Base-by-base conservation (phyloP, 768 basidiomycete genomes). In the Ramaria rubella region DNA sequence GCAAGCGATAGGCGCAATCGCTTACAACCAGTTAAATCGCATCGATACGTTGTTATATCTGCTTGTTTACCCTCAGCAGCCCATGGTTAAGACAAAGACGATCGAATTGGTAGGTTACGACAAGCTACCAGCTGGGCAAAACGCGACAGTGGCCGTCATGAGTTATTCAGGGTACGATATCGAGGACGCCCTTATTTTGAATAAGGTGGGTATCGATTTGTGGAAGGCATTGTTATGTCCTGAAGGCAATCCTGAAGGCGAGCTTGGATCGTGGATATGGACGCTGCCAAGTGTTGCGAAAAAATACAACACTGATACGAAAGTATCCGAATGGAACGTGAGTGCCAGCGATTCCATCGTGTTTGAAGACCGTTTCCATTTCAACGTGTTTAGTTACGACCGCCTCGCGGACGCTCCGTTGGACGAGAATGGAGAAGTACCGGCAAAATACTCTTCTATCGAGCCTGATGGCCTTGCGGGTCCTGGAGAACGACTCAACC, bases 91-190 rank as follows among this genome's bases (percentile, higher is more conserved):
- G 72, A 96, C 96, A 5, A 94, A 94, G 71, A 96, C 96, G 2
- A 99, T 98, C 56, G 96, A 99, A 68, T 72, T 99, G 52, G 81
- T 97, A 55, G 95, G 94, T 2, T 99, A 98, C 68, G 94, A 99
- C 71, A 86, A 87, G 59, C 80, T 99, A 4, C 96, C 96, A 4
- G 96, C 96, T 4, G 96, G 96, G 14, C 94, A 99, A 70, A 99
- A 99, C 68, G 96, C 96, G 11, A 97, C 86, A 0, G 92, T 99
- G 44, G 96, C 96, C 11, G 94, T 98, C 62, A 99, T 99, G 96
- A 94, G 91, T 69, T 99, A 90, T 72, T 96, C 94, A 5, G 96
- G 96, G 24, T 99, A 98, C 69, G 96, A 99, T 77, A 99, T 99
- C 61, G 96, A 99, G 74, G 96, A 99, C 69, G 96, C 96, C 2